Conservation (phyloP, 1,139 yeast genomes). For the Pichia norvegensis region DNA sequence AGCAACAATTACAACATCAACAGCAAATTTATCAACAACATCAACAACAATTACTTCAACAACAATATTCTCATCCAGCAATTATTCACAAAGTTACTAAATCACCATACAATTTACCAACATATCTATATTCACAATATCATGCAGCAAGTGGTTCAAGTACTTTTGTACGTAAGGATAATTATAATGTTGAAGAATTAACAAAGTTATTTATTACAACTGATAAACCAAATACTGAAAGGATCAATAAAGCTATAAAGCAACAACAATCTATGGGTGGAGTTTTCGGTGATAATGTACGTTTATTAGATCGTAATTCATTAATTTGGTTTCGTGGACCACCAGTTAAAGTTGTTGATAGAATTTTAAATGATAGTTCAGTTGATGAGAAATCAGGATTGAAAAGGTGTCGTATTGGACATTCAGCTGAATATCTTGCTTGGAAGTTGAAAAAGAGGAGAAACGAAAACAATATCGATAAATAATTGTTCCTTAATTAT, state of each 20-base stretch:
- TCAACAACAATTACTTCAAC: constrained; percentile 5
- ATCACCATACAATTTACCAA: constrained; percentile 25
- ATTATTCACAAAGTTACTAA: constrained; percentile 10
- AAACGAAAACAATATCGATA: background rate
- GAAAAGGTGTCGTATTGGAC: constrained; percentile 41
- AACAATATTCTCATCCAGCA: background rate
- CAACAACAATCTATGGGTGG: constrained; percentile 14
- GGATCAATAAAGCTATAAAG: constrained; percentile 16
- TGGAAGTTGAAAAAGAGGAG: constrained; percentile 40
- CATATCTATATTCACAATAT: constrained; percentile 26
- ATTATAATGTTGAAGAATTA: constrained; percentile 19
- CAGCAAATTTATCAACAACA: constrained; percentile 2
- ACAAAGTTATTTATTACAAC: constrained; percentile 17
- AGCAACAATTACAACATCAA: constrained; percentile 2
- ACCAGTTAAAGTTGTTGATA: constrained; percentile 51
- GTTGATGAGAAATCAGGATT: constrained; percentile 10
- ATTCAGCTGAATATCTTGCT: constrained; percentile 61
- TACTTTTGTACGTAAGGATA: constrained; percentile 23
- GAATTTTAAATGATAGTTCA: constrained; percentile 31
- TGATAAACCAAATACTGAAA: constrained; percentile 20
- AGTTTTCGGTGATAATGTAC: constrained; percentile 1
- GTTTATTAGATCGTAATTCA: background rate
- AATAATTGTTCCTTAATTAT: background rate
- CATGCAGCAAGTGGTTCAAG: constrained; percentile 25
- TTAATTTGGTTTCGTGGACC: constrained; percentile 73